A percentile compares a stretch with the other conserved stretches of the same genome.
These are phyloP conservation scores for Cephalotrichum gorgonifer DNA, from an alignment of 2,329 filamentous ascomycete species.

Conservation along the genomic window DNA sequence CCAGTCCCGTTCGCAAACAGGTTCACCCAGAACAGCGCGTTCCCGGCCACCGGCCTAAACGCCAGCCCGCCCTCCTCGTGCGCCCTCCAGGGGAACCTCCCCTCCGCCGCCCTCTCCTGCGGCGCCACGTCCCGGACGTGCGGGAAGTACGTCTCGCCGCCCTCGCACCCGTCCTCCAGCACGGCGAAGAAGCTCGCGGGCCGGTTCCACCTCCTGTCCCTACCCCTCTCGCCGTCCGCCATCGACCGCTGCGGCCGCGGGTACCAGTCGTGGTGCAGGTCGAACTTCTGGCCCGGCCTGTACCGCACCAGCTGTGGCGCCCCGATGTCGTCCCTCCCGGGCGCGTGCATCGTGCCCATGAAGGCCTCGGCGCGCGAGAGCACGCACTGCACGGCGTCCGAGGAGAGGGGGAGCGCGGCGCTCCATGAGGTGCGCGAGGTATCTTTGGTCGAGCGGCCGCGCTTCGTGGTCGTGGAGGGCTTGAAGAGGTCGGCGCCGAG, in stretches of 20 bases:
- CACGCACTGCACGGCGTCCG: conserved; percentile 25
- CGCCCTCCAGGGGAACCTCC: not conserved
- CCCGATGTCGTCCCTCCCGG: conserved; percentile 28
- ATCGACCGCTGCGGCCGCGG: conserved; percentile 5
- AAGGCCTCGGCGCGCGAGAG: conserved; percentile 22
- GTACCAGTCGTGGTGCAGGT: conserved; percentile 29
- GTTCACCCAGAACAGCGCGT: conserved; percentile 35
- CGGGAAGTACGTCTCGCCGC: conserved; percentile 30
- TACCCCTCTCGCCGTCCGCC: not conserved
- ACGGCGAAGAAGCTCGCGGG: conserved; percentile 31
- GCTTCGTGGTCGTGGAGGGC: conserved; percentile 26
- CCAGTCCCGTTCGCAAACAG: conserved; percentile 29
- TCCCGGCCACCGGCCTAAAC: conserved; percentile 28
- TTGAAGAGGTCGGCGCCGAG: conserved; percentile 23
- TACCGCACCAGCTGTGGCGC: conserved; percentile 31
- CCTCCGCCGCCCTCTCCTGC: conserved; percentile 17
- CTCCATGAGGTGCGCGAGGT: conserved; percentile 26
- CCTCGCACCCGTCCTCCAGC: conserved; percentile 25
- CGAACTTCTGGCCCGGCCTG: conserved; percentile 24
- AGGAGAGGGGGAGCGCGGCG: conserved; percentile 22
- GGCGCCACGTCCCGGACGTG: conserved; percentile 13
- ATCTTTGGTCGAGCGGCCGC: conserved; percentile 20
- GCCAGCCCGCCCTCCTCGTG: conserved; percentile 23
- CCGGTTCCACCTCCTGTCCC: conserved; percentile 16
- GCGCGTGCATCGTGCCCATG: conserved; percentile 24